phyloP scores from a whole-genome alignment of 208 protist genomes.

The Crithidia thermophila region DNA sequence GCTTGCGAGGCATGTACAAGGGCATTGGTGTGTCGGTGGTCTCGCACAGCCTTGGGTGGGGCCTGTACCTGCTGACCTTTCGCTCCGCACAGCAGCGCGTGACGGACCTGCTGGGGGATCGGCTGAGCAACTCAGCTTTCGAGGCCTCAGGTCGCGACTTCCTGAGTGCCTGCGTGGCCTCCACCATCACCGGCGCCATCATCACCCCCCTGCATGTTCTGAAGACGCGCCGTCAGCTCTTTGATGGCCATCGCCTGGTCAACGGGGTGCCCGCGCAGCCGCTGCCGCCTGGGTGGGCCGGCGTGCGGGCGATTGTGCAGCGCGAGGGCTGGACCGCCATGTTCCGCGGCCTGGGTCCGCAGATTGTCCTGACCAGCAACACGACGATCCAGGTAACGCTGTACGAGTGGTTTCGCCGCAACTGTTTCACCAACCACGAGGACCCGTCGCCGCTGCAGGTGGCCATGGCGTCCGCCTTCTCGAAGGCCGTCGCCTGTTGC shows the following conservation, averaged over 20 bases:
- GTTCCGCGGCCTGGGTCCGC: conserved; percentile 70
- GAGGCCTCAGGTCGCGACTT: conserved; percentile 46
- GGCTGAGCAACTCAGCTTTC: conserved; percentile 5
- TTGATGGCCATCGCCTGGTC: conserved; percentile 33
- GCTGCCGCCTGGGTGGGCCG: conserved; percentile 18
- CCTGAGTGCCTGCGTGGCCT: conserved; percentile 63
- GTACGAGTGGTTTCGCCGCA: conserved; percentile 79
- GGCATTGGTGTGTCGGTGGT: conserved; percentile 73
- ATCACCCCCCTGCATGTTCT: conserved; percentile 81
- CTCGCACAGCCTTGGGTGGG: conserved; percentile 78
- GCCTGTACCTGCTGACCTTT: conserved; percentile 79
- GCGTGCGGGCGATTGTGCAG: conserved; percentile 45
- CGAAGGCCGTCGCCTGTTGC: conserved; percentile 67
- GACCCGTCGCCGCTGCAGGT: conserved; percentile 68
- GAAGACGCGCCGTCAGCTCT: conserved; percentile 82
- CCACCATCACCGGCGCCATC: conserved; percentile 58
- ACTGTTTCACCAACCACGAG: conserved; percentile 58
- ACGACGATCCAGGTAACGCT: conserved; percentile 85
- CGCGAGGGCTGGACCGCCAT: conserved; percentile 68
- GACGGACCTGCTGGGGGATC: conserved; percentile 28
- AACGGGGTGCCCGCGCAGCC: conserved; percentile 18
- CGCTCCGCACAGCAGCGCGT: conserved; percentile 55
- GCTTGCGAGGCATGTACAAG: conserved; percentile 76
- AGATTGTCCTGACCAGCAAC: conserved; percentile 77
- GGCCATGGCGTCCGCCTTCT: conserved; percentile 60